A percentile compares a stretch with the other conserved stretches of the same genome.
Conservation (phyloP, 2,329 filamentous ascomycete genomes). For the Helotiales sp. region DNA sequence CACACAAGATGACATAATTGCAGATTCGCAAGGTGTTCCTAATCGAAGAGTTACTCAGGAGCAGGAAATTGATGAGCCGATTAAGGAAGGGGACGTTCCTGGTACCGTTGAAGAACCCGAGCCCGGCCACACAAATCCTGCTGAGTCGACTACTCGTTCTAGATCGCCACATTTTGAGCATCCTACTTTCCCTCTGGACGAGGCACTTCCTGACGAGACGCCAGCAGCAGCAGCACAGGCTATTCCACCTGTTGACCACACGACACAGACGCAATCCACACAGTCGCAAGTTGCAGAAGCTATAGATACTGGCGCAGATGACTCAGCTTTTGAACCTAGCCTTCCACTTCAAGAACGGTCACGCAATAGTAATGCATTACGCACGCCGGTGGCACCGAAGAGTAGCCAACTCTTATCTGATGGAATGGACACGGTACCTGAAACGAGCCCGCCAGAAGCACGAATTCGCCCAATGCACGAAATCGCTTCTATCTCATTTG, state of each 20-base stretch:
- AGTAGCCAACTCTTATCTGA: constrained; percentile 4
- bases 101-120: background rate
- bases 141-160: background rate
- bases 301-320: background rate
- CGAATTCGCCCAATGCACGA: constrained; percentile 29
- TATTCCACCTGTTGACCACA: too few species aligned
- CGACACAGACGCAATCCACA: too few species aligned
- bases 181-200: too few species aligned
- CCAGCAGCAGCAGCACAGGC: background rate
- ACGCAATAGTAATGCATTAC: constrained; percentile 7
- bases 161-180: background rate
- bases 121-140: background rate
- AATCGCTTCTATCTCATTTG: constrained; percentile 29
- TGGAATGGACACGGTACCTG: constrained; percentile 27
- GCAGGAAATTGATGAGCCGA: too few species aligned
- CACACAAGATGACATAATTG: constrained; percentile 29
- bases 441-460: constrained; percentile 31
- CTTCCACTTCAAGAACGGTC: constrained; percentile 21
- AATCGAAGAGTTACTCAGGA: background rate
- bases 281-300: background rate
- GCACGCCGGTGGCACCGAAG: constrained; percentile 13
- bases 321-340: background rate
- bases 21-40: constrained; percentile 26
- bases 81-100: background rate
- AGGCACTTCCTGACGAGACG: background rate